Conservation (phyloP, 1,284 basidiomycete genomes). For the Lentinus polychrous region DNA sequence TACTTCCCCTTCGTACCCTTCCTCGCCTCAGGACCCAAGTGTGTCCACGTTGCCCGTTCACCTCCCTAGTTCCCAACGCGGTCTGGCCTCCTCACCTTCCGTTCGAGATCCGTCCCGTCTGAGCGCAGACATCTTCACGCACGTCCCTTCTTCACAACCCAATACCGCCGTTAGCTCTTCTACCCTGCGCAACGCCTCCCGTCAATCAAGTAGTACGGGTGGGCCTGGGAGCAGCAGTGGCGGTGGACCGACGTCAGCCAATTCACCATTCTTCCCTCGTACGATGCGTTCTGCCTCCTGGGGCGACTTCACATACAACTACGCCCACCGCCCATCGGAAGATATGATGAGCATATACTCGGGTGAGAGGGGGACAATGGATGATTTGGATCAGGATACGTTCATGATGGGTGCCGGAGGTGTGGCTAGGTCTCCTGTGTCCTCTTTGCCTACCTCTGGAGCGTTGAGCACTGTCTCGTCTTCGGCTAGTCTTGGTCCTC, state of each 20-base stretch:
- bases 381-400: conserved; percentile 37
- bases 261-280: conserved; percentile 20
- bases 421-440: conserved; percentile 33
- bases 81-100: no score
- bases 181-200: no score
- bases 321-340: conserved; percentile 29
- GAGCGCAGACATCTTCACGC: no score
- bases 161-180: no score
- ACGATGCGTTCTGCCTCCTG: conserved; percentile 56
- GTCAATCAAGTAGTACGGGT: conserved; percentile 10
- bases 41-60: background rate
- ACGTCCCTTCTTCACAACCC: no score
- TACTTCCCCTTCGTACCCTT: no score
- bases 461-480: conserved; percentile 25
- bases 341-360: conserved; percentile 48
- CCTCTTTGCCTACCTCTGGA: conserved; percentile 33
- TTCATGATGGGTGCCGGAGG: conserved; percentile 50
- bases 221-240: conserved; percentile 18
- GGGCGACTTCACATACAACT: conserved; percentile 40
- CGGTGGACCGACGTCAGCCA: conserved; percentile 24
- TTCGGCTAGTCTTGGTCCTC: conserved; percentile 20
- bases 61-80: no score
- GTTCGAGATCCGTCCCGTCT: no score
- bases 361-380: conserved; percentile 31
- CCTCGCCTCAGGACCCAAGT: conserved; percentile 7